Base-by-base conservation (phyloP, 2,329 filamentous ascomycete genomes). In the Xylariaceae sp. region DNA sequence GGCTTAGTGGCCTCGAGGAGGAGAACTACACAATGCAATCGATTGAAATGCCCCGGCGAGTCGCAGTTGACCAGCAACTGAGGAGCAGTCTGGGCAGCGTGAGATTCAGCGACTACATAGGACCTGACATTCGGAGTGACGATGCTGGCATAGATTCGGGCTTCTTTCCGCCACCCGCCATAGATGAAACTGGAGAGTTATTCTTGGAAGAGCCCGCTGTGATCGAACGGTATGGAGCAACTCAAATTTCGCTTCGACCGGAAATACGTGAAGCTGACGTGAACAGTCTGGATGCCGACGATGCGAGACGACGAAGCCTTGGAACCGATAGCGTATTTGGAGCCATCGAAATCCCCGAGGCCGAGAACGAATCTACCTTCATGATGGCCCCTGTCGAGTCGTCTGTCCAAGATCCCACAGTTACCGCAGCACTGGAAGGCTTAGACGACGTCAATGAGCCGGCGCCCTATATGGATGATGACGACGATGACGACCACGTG, bases 11-110 rank as follows among this genome's bases (percentile, higher is more conserved):
- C 8, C 67, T 87, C 23, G 83, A 86, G 57, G 82, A 85, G 30
- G 81, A 84, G 48, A 80, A 86, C 64, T 78, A 78, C 62, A 87
- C 84, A 0, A 71, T 80, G 47, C 78, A 81, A 60, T 86, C 84
- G 1, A 78, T 88, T 34, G 85, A 88, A 71, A 68, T 86, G 53
- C 80, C 83, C 6, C 76, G 85, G 34, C 75, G 85, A 53, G 79
- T 78, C 13, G 68, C 74, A 44, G 80, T 73, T 55, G 80, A 84
- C 59, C 72, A 76, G 51, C 75, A 76, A 0, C 68, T 72, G 2
- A 74, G 76, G 56, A 71, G 70, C 30, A 78, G 76, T 66, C 72
- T 85, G 63, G 82, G 78, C 0, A 83, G 79, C 60, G 71, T 78
- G 56, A 74, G 79, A 23, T 75, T 80, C 69, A 86, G 82, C 66